These are phyloP conservation scores for Neofusicoccum sp. DNA, from an alignment of 2,329 filamentous ascomycete genomes.

Conservation along the genomic window DNA sequence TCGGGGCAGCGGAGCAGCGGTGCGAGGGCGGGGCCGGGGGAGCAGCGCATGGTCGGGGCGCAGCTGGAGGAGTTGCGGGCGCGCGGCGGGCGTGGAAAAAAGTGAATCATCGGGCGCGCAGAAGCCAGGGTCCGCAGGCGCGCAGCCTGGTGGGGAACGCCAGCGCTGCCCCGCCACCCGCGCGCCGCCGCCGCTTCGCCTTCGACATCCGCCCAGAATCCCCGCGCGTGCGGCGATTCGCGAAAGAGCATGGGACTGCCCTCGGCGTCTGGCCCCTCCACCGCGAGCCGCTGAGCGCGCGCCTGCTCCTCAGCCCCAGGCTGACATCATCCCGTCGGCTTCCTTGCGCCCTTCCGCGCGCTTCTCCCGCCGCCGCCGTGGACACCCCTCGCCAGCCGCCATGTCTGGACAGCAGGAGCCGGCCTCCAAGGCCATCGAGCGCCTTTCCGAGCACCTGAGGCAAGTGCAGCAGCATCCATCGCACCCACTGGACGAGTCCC, in stretches of 20 bases:
- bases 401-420: conserved; percentile 1
- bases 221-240: neutral
- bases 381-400: neutral
- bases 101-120: neutral
- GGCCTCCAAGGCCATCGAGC: neutral
- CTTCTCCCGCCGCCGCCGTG: neutral
- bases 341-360: neutral
- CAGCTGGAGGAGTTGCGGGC: neutral
- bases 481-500: conserved; percentile 45
- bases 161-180: conserved; percentile 7
- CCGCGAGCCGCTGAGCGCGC: no score
- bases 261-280: no score
- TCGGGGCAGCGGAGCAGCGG: neutral
- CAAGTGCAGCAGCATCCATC: conserved; percentile 45
- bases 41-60: neutral
- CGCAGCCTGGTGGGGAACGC: conserved; percentile 11
- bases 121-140: neutral
- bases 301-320: neutral
- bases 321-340: neutral
- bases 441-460: conserved; percentile 44
- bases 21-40: neutral
- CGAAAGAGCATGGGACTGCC: neutral
- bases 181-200: neutral
- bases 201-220: neutral
- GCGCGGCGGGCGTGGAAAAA: conserved; percentile 12